phyloP scores from a whole-genome alignment of 2,329 filamentous ascomycete genomes.

The Sclerotinia glacialis region DNA sequence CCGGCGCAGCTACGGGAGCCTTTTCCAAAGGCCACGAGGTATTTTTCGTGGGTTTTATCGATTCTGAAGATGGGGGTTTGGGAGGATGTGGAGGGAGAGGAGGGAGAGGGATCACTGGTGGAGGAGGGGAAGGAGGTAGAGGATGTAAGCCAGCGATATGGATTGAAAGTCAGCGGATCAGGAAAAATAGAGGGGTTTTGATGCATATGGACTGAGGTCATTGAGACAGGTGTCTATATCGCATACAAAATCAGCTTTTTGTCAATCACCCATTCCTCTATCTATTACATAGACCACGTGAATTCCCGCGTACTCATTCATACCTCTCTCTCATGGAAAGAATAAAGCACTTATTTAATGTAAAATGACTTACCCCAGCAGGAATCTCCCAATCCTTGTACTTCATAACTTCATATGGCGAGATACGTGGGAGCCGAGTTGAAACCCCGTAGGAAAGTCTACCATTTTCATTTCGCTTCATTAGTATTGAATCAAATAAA shows the following conservation, averaged over 20 bases:
- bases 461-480: not conserved
- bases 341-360: too few relatives aligned
- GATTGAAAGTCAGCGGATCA: constrained; percentile 21
- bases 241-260: not conserved
- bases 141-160: constrained; percentile 29
- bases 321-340: too few relatives aligned
- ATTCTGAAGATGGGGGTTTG: constrained; percentile 29
- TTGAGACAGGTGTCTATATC: constrained; percentile 29
- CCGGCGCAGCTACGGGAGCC: constrained; percentile 32
- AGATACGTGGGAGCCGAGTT: constrained; percentile 25
- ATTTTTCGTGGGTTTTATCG: constrained; percentile 24
- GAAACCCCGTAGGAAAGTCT: constrained; percentile 26
- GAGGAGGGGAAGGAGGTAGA: not conserved
- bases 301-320: too few relatives aligned
- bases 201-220: constrained; percentile 30
- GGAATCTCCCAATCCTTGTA: constrained; percentile 27
- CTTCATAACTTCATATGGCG: constrained; percentile 22
- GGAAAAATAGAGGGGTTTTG: constrained; percentile 30
- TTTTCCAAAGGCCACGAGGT: constrained; percentile 31
- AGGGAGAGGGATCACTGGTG: not conserved
- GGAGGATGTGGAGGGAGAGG: too few relatives aligned
- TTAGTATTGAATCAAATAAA: not conserved
- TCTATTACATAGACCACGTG: too few relatives aligned
- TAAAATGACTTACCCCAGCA: constrained; percentile 17
- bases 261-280: too few relatives aligned